Percentiles rank a stretch among this genome's conserved stretches.
Evolutionary conservation across 2,329 filamentous ascomycete genomes (phyloP).

Genomic region (Diatrype stigma): DNA sequence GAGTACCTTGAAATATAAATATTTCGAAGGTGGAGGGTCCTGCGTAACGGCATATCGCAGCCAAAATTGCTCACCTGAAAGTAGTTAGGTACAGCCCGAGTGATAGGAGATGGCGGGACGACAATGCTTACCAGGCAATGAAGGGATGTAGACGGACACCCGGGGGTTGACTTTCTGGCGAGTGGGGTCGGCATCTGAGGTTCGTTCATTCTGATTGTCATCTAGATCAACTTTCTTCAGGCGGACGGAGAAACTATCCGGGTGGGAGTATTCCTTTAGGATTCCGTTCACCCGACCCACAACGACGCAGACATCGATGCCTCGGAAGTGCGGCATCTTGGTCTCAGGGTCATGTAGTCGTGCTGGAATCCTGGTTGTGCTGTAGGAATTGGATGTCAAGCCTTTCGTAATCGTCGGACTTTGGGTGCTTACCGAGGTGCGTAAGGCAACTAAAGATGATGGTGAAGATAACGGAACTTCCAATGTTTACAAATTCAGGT

Average conservation of each 20-base stretch:
- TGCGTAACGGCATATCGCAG: conserved; percentile 43
- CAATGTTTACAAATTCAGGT: too few species aligned
- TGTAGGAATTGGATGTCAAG: too few species aligned
- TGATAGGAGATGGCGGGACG: background rate
- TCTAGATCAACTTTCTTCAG: conserved; percentile 20
- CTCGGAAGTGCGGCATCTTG: conserved; percentile 46
- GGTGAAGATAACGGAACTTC: too few species aligned
- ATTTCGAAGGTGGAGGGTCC: conserved; percentile 29
- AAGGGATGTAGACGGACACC: conserved; percentile 54
- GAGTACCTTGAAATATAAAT: conserved; percentile 51
- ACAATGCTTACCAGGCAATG: conserved; percentile 40
- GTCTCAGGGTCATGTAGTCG: background rate
- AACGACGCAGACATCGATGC: conserved; percentile 42
- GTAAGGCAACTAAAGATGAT: too few species aligned
- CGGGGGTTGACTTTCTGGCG: conserved; percentile 34
- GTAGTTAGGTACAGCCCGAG: background rate
- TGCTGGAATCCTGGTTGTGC: background rate
- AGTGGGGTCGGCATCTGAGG: conserved; percentile 20
- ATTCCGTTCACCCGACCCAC: conserved; percentile 30
- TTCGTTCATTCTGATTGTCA: background rate
- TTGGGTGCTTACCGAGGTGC: too few species aligned
- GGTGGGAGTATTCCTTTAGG: conserved; percentile 53
- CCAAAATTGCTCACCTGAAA: conserved; percentile 47
- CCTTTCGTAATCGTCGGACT: too few species aligned
- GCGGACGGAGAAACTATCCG: conserved; percentile 42